Conservation (phyloP, 2,329 filamentous ascomycete genomes). For the Xylaria sp. region DNA sequence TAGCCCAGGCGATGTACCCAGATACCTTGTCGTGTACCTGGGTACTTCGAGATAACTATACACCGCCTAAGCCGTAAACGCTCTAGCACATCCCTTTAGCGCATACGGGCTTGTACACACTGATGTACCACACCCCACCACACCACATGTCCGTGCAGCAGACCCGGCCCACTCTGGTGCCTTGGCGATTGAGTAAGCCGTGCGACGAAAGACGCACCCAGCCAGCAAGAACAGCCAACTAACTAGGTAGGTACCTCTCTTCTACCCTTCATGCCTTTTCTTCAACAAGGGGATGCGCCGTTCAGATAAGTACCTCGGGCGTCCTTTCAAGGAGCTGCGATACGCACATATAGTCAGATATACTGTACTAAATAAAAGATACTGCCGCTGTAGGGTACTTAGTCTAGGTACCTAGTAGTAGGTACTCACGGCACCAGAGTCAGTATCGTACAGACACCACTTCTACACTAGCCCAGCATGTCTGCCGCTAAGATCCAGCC, state of each 20-base stretch:
- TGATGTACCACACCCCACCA: conserved; percentile 17
- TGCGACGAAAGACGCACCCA: conserved; percentile 6
- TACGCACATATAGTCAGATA: neutral
- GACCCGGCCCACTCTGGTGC: conserved; percentile 16
- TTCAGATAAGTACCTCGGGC: neutral
- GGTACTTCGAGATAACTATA: conserved; percentile 9
- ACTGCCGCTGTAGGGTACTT: conserved; percentile 1
- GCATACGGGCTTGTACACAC: no score
- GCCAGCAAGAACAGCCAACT: neutral
- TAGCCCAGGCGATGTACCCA: no score
- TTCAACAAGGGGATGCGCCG: neutral
- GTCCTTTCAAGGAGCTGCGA: conserved; percentile 8
- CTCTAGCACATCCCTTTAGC: neutral
- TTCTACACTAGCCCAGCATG: no score
- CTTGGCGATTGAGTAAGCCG: conserved; percentile 21
- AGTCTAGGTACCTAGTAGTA: no score
- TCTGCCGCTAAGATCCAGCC: no score
- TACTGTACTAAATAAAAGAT: no score
- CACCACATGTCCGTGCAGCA: conserved; percentile 21
- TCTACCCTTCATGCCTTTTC: neutral
- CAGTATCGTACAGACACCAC: no score
- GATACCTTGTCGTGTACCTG: neutral
- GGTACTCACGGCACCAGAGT: no score
- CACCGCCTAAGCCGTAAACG: neutral
- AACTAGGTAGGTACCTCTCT: neutral